These are phyloP conservation scores for Pichia sp. DNA, from an alignment of 1,139 yeast species.

Conservation along the genomic window DNA sequence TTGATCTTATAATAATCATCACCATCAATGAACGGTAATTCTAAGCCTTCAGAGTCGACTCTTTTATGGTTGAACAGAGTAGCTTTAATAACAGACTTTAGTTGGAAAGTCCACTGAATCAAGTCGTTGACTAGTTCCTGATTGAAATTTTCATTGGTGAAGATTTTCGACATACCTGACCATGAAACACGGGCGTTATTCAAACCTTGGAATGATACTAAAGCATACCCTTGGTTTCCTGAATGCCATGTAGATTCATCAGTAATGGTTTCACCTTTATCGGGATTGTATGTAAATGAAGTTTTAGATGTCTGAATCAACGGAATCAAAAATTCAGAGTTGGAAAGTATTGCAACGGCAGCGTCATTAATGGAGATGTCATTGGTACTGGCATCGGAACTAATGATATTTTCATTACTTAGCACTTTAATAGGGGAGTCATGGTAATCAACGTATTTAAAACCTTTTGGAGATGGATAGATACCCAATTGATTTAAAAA, in stretches of 20 bases:
- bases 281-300: slow-evolving; percentile 39
- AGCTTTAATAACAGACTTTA: slow-evolving; percentile 50
- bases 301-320: slow-evolving; percentile 62
- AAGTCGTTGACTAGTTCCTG: slow-evolving; percentile 37
- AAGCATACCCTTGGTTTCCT: slow-evolving; percentile 72
- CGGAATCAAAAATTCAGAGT: slow-evolving; percentile 63
- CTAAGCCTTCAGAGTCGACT: slow-evolving; percentile 28
- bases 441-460: slow-evolving; percentile 62
- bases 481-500: slow-evolving; percentile 79
- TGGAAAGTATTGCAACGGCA: slow-evolving; percentile 47
- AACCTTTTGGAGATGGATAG: slow-evolving; percentile 73
- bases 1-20: slow-evolving; percentile 51
- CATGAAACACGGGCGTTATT: slow-evolving; percentile 75
- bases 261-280: slow-evolving; percentile 25
- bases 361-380: slow-evolving; percentile 26
- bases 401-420: slow-evolving; percentile 1
- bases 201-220: slow-evolving; percentile 77
- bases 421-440: background rate
- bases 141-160: slow-evolving; percentile 30
- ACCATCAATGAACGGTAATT: slow-evolving; percentile 10
- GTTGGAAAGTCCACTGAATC: slow-evolving; percentile 69
- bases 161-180: slow-evolving; percentile 54
- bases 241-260: slow-evolving; percentile 66
- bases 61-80: slow-evolving; percentile 45
- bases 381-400: background rate